These are phyloP conservation scores for Diophrys sp. DNA, from an alignment of 73 alveolate species.

Conservation along the genomic window DNA sequence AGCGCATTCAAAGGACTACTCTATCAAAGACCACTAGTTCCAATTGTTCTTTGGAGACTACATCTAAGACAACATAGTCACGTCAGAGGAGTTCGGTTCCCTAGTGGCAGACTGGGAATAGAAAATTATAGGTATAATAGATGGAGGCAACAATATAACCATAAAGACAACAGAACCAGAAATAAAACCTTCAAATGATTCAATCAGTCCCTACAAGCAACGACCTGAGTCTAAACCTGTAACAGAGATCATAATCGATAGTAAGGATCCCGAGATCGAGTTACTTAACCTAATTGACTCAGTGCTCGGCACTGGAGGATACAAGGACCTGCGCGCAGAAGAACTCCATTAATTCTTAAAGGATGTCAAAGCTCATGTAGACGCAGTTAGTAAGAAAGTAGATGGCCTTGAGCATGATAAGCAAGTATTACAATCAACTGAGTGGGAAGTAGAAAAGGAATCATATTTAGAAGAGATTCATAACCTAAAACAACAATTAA, in stretches of 20 bases:
- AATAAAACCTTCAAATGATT: neutral
- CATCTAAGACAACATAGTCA: neutral
- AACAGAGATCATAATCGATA: neutral
- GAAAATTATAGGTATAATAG: neutral
- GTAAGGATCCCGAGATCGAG: slow-evolving; percentile 14
- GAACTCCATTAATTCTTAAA: neutral
- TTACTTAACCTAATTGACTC: slow-evolving; percentile 10
- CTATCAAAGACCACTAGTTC: neutral
- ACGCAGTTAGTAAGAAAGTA: slow-evolving; percentile 4
- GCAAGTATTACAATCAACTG: neutral
- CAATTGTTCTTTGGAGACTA: neutral
- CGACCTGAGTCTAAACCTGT: neutral
- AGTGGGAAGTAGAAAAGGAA: neutral
- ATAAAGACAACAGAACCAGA: neutral
- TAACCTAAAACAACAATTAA: no score
- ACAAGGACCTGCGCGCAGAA: neutral
- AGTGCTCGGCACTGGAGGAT: neutral
- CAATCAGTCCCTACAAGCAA: no score
- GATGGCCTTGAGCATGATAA: neutral
- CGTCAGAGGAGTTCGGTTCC: neutral
- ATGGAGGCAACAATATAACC: no score
- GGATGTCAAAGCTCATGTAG: neutral
- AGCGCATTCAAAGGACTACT: no score
- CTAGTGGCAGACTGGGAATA: neutral
- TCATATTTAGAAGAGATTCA: neutral